phyloP scores from a whole-genome alignment of 2,329 filamentous ascomycete genomes.

The Trichoderma polysporum region DNA sequence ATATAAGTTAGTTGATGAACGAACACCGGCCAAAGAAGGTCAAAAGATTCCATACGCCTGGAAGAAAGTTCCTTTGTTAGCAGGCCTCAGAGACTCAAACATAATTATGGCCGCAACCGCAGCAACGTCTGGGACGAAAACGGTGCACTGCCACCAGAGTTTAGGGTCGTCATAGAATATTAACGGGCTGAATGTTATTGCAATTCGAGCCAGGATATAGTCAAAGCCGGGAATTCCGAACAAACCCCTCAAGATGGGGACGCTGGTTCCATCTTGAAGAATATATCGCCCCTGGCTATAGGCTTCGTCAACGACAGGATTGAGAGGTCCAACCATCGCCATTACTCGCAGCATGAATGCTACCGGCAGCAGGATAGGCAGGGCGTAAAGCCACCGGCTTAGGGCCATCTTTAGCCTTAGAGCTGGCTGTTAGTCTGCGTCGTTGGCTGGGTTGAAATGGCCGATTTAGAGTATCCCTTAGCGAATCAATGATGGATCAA shows the following conservation, averaged over 20 bases:
- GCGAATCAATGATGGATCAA: not conserved
- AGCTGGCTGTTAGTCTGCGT: not conserved
- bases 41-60: slow-evolving; percentile 27
- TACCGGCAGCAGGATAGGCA: slow-evolving; percentile 16
- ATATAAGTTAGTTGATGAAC: slow-evolving; percentile 11
- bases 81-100: slow-evolving; percentile 27
- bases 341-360: slow-evolving; percentile 7
- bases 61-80: slow-evolving; percentile 24
- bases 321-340: not conserved
- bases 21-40: not conserved
- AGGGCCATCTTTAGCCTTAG: not conserved
- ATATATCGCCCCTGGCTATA: not conserved
- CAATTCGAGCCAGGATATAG: slow-evolving; percentile 23
- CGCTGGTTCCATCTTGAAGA: slow-evolving; percentile 10
- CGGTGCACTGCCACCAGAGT: slow-evolving; percentile 31
- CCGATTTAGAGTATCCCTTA: not conserved
- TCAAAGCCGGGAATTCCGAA: slow-evolving; percentile 29
- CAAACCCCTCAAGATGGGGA: slow-evolving; percentile 24
- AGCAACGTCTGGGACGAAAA: slow-evolving; percentile 32
- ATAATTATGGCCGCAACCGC: slow-evolving; percentile 29
- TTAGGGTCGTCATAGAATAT: slow-evolving; percentile 26
- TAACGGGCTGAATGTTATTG: slow-evolving; percentile 28
- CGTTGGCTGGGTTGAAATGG: not conserved
- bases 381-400: slow-evolving; percentile 9
- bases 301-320: not conserved